Evolutionary conservation across 768 basidiomycete species (phyloP).

Genomic region (Termitomyces sp.): DNA sequence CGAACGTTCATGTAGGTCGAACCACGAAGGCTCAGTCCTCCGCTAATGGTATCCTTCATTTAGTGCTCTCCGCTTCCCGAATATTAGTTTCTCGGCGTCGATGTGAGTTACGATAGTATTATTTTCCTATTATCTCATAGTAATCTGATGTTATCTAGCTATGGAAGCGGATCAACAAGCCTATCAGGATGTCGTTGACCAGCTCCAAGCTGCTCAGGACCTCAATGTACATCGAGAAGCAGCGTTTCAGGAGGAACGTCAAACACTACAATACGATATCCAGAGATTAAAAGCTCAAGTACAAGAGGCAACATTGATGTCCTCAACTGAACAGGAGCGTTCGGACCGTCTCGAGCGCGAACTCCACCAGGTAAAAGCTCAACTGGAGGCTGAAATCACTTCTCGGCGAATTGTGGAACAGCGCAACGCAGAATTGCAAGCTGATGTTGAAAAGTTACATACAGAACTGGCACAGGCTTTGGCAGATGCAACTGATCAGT

Average conservation of each 20-base stretch:
- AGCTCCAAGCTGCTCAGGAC: slow-evolving; percentile 56
- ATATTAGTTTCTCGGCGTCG: slow-evolving; percentile 63
- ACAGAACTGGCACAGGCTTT: slow-evolving; percentile 51
- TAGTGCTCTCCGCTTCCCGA: slow-evolving; percentile 75
- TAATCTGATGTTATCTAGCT: slow-evolving; percentile 32
- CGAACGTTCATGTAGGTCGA: slow-evolving; percentile 68
- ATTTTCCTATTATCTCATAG: not conserved
- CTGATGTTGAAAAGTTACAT: slow-evolving; percentile 51
- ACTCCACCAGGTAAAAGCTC: slow-evolving; percentile 52
- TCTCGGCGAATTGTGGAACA: slow-evolving; percentile 60
- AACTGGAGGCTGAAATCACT: slow-evolving; percentile 57
- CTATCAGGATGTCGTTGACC: slow-evolving; percentile 65
- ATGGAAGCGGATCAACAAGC: slow-evolving; percentile 72
- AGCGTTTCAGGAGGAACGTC: slow-evolving; percentile 52
- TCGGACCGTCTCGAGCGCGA: slow-evolving; percentile 59
- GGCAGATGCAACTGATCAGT: slow-evolving; percentile 63
- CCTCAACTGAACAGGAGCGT: slow-evolving; percentile 40
- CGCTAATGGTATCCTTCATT: not conserved
- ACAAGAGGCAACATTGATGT: slow-evolving; percentile 30
- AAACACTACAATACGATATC: slow-evolving; percentile 48
- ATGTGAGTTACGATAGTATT: slow-evolving; percentile 40
- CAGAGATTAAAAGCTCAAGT: slow-evolving; percentile 43
- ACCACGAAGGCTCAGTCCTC: not conserved
- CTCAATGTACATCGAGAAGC: slow-evolving; percentile 52
- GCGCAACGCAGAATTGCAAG: slow-evolving; percentile 50